Evolutionary conservation across 495 filamentous ascomycete species (phyloP).

Genomic region (Friedmanniomyces simplex): DNA sequence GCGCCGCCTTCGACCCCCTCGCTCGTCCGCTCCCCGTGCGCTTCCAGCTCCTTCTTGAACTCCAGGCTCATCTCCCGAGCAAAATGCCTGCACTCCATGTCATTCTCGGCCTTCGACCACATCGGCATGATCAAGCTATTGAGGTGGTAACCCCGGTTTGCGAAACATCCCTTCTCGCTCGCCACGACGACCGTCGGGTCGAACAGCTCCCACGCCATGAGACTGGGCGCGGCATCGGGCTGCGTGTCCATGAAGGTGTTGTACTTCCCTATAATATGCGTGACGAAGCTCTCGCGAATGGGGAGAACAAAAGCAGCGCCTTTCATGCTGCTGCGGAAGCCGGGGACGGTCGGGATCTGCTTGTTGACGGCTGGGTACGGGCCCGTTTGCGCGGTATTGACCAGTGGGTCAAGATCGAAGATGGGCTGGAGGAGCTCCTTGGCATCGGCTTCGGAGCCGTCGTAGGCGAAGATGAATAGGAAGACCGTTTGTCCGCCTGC

Average conservation of each 20-base stretch:
- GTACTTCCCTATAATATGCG: conserved; percentile 12
- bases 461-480: conserved; percentile 38
- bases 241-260: conserved; percentile 12
- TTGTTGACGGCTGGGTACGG: conserved; percentile 19
- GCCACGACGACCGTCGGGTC: conserved; percentile 8
- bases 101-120: conserved; percentile 12
- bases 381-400: conserved; percentile 17
- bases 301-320: conserved; percentile 26
- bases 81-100: conserved; percentile 7
- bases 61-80: conserved; percentile 9
- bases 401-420: conserved; percentile 20
- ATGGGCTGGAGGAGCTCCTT: conserved; percentile 31
- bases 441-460: conserved; percentile 39
- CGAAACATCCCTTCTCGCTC: conserved; percentile 10
- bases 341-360: background rate
- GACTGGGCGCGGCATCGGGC: conserved; percentile 14
- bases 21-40: conserved; percentile 3
- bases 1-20: conserved; percentile 11
- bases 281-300: conserved; percentile 18
- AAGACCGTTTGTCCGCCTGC: conserved; percentile 28
- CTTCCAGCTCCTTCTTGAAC: conserved; percentile 18
- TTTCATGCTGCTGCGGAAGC: conserved; percentile 23
- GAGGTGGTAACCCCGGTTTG: conserved; percentile 14
- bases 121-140: conserved; percentile 17
- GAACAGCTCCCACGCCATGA: conserved; percentile 24